phyloP scores from a whole-genome alignment of 306 rosid species.

The Dalbergia oliveri region DNA sequence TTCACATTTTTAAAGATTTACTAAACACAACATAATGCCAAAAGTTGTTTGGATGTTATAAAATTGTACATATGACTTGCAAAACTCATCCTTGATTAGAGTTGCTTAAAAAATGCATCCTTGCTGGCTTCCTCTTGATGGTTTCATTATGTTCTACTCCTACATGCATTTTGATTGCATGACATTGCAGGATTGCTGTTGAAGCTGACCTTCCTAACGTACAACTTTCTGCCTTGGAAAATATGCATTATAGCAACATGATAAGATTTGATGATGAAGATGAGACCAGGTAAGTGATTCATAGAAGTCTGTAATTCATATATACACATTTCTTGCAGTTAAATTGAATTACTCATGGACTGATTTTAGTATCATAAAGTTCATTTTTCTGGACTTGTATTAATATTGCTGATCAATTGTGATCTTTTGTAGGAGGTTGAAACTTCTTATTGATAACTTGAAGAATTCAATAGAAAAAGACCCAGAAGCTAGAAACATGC shows the following conservation, averaged over 20 bases:
- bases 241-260: conserved; percentile 93
- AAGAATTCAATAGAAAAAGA: conserved; percentile 55
- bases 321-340: conserved; percentile 34
- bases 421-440: conserved; percentile 72
- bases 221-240: conserved; percentile 86
- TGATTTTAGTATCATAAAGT: conserved; percentile 26
- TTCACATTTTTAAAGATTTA: not conserved
- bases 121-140: conserved; percentile 49
- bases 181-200: conserved; percentile 73
- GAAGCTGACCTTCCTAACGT: conserved; percentile 71
- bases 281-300: conserved; percentile 77
- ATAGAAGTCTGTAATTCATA: conserved; percentile 31
- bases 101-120: conserved; percentile 24
- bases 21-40: not conserved
- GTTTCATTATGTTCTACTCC: conserved; percentile 27
- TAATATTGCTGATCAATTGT: conserved; percentile 35
- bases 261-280: conserved; percentile 80
- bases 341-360: conserved; percentile 13
- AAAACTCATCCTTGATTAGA: conserved; percentile 24
- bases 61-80: not conserved
- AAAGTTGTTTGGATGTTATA: not conserved
- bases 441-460: conserved; percentile 68
- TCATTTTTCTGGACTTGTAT: conserved; percentile 32
- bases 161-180: conserved; percentile 34
- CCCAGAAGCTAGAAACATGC: conserved; percentile 47